A percentile compares a stretch with the other conserved stretches of the same genome.
These are phyloP conservation scores for Phytophthora cajani DNA, from an alignment of 352 stramenopile species.

Conservation along the genomic window DNA sequence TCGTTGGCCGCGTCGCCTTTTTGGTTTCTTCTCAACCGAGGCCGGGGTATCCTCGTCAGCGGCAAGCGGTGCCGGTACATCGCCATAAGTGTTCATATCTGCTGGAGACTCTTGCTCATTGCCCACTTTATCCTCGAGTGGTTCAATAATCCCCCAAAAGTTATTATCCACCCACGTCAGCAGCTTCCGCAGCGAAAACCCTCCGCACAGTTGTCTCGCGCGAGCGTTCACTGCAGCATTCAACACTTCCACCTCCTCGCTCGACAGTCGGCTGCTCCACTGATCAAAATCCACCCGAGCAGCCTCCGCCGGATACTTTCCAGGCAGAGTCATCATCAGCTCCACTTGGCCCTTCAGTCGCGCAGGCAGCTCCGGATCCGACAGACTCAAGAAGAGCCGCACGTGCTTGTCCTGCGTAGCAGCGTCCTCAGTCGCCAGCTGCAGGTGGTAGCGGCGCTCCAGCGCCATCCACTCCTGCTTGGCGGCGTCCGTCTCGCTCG, in stretches of 20 bases:
- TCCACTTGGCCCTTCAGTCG: constrained; percentile 65
- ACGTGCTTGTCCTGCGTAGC: constrained; percentile 21
- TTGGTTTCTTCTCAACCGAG: constrained; percentile 25
- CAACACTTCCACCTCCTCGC: constrained; percentile 43
- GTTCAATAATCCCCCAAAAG: constrained; percentile 50
- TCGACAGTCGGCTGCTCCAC: constrained; percentile 56
- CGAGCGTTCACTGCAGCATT: constrained; percentile 44
- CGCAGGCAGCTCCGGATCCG: constrained; percentile 65
- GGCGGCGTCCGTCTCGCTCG: constrained; percentile 39
- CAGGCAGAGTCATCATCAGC: constrained; percentile 58
- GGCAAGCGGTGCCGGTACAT: constrained; percentile 2
- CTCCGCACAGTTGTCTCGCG: constrained; percentile 51
- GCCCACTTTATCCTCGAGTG: constrained; percentile 22
- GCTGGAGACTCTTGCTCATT: constrained; percentile 1
- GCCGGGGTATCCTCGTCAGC: neutral
- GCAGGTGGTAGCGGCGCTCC: constrained; percentile 67
- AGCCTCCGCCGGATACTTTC: constrained; percentile 54
- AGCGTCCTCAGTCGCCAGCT: constrained; percentile 29
- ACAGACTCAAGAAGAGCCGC: constrained; percentile 65
- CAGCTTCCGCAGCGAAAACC: constrained; percentile 67
- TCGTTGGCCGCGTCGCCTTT: constrained; percentile 31
- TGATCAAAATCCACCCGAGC: constrained; percentile 58
- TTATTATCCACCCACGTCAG: constrained; percentile 90
- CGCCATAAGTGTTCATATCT: neutral
- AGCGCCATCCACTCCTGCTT: constrained; percentile 73